Conservation (phyloP, 768 basidiomycete species). For the Amanita brunnescens region DNA sequence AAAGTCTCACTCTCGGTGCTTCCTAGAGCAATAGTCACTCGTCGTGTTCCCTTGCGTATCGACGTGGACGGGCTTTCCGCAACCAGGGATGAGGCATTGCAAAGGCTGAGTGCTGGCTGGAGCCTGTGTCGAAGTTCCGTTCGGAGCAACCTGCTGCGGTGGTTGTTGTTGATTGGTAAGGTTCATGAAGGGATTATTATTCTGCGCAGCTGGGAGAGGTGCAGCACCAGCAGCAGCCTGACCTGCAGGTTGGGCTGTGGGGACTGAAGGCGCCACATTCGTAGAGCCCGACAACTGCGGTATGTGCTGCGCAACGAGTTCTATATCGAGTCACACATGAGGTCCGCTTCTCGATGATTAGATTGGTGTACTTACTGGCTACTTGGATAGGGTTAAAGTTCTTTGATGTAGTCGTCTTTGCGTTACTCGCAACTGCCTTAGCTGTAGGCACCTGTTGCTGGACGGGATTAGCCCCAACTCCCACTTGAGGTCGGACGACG, state of each 20-base stretch:
- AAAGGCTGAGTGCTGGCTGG: constrained; percentile 22
- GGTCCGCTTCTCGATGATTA: neutral
- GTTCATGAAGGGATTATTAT: constrained; percentile 26
- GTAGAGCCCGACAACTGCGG: constrained; percentile 33
- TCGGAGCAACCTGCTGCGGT: neutral
- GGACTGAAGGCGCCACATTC: neutral
- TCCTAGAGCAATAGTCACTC: constrained; percentile 50
- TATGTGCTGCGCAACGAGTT: constrained; percentile 38
- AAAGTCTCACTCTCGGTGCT: constrained; percentile 52
- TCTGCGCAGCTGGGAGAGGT: neutral
- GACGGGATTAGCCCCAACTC: neutral
- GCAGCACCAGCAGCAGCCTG: neutral
- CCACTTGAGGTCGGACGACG: constrained; percentile 8
- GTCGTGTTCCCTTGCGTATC: constrained; percentile 41
- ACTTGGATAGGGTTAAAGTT: constrained; percentile 30
- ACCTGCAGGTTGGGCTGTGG: constrained; percentile 6
- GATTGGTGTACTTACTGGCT: constrained; percentile 26
- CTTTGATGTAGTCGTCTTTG: neutral
- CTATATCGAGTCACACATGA: constrained; percentile 15
- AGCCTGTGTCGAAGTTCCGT: neutral
- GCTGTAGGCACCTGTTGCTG: neutral
- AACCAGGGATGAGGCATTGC: constrained; percentile 48
- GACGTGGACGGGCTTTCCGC: constrained; percentile 47
- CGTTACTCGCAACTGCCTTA: constrained; percentile 11
- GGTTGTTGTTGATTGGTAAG: constrained; percentile 10